Evolutionary conservation across 768 basidiomycete species (phyloP).

Genomic region (Clavulina sp.): DNA sequence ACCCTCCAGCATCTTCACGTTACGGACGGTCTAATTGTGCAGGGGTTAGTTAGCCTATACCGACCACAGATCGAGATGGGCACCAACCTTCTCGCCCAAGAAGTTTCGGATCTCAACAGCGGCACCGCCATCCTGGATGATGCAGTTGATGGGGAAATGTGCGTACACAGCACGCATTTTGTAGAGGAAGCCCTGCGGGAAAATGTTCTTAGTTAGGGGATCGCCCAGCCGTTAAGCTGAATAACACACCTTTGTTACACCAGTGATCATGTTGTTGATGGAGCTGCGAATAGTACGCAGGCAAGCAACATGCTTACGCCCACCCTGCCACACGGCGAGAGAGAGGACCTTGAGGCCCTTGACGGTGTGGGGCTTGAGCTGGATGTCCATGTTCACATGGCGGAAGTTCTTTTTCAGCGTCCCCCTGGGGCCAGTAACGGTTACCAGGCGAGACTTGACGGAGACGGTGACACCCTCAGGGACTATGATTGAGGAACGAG

Average conservation of each 20-base stretch:
- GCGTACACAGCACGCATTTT: constrained; percentile 99
- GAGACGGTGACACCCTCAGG: constrained; percentile 70
- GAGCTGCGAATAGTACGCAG: constrained; percentile 87
- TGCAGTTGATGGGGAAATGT: constrained; percentile 99
- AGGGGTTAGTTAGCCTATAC: not conserved
- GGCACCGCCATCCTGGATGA: constrained; percentile 60
- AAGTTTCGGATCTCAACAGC: constrained; percentile 87
- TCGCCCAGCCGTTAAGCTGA: not conserved
- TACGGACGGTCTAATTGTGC: constrained; percentile 55
- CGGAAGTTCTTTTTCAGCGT: constrained; percentile 82
- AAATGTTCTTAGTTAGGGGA: not conserved
- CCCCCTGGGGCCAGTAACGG: constrained; percentile 84
- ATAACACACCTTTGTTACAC: constrained; percentile 75
- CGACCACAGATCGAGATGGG: not conserved
- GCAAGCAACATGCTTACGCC: constrained; percentile 96
- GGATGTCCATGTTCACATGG: constrained; percentile 89
- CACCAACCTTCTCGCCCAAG: constrained; percentile 73
- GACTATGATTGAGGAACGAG: too few relatives aligned
- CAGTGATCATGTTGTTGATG: constrained; percentile 94
- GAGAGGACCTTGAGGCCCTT: constrained; percentile 61
- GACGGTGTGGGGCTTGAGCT: constrained; percentile 36
- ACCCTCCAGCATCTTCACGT: constrained; percentile 82
- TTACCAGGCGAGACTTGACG: constrained; percentile 84
- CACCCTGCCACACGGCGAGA: constrained; percentile 95
- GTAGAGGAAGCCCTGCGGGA: constrained; percentile 82